Evolutionary conservation across 2,329 filamentous ascomycete genomes (phyloP).

Genomic region (Dactylellina cionopaga): DNA sequence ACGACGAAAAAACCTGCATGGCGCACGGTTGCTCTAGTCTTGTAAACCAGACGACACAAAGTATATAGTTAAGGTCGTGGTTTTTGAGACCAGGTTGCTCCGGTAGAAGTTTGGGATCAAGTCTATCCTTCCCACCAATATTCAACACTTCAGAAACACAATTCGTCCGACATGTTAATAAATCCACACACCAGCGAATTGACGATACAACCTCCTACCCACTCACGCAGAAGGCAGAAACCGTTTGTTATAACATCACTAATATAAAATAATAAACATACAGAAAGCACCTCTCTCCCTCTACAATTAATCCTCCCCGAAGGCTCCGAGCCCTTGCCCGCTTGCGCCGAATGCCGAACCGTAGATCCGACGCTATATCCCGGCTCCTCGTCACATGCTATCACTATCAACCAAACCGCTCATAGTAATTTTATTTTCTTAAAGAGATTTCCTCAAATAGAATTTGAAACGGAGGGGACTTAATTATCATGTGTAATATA

Average conservation of each 20-base stretch:
- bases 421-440: not conserved
- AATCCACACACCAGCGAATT: too few species aligned
- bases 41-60: too few species aligned
- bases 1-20: too few species aligned
- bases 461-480: not conserved
- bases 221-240: too few species aligned
- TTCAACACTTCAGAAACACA: too few species aligned
- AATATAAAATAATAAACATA: not conserved
- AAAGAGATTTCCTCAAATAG: not conserved
- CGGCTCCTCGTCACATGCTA: not conserved
- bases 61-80: too few species aligned
- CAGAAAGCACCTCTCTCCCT: not conserved
- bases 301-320: slow-evolving; percentile 1
- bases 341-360: not conserved
- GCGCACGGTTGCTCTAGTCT: too few species aligned
- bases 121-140: too few species aligned
- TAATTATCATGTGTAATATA: not conserved
- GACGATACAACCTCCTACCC: too few species aligned
- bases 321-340: not conserved
- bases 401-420: slow-evolving; percentile 4
- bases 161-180: too few species aligned
- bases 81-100: too few species aligned
- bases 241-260: not conserved
- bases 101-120: too few species aligned
- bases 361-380: not conserved